Conservation (phyloP, 345 rosid species). For the Iberis pinnata region DNA sequence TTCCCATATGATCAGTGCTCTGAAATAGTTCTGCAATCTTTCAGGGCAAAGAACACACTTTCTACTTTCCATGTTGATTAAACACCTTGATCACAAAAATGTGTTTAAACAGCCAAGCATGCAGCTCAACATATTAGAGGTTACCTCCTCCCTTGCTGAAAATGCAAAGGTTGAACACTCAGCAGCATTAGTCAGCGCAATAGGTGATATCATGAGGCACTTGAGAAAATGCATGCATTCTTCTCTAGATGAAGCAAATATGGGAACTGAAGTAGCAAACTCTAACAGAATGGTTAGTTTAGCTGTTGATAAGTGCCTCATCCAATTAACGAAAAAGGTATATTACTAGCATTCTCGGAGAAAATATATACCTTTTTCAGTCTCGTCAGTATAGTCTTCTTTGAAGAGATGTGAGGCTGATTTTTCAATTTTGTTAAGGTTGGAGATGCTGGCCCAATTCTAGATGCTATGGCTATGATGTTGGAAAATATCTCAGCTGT, state of each 20-base stretch:
- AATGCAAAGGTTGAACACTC: slow-evolving; percentile 65
- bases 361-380: not conserved
- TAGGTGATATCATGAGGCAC: slow-evolving; percentile 80
- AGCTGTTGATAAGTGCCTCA: slow-evolving; percentile 82
- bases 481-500: slow-evolving; percentile 80
- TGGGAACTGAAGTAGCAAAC: slow-evolving; percentile 50
- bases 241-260: slow-evolving; percentile 61
- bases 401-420: slow-evolving; percentile 18
- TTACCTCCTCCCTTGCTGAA: slow-evolving; percentile 64
- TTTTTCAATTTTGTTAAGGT: slow-evolving; percentile 42
- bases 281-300: slow-evolving; percentile 54
- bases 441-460: slow-evolving; percentile 92
- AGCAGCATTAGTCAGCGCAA: slow-evolving; percentile 68
- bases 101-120: slow-evolving; percentile 66
- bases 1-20: slow-evolving; percentile 14
- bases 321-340: slow-evolving; percentile 64
- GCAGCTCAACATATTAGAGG: slow-evolving; percentile 75
- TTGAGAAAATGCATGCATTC: slow-evolving; percentile 80
- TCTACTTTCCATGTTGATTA: slow-evolving; percentile 73
- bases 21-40: slow-evolving; percentile 20
- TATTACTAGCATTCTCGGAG: slow-evolving; percentile 16
- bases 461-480: slow-evolving; percentile 83
- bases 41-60: slow-evolving; percentile 84
- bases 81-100: slow-evolving; percentile 93
- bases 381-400: slow-evolving; percentile 1